phyloP scores from a whole-genome alignment of 257 asterid genomes.

The Ilex asprella region DNA sequence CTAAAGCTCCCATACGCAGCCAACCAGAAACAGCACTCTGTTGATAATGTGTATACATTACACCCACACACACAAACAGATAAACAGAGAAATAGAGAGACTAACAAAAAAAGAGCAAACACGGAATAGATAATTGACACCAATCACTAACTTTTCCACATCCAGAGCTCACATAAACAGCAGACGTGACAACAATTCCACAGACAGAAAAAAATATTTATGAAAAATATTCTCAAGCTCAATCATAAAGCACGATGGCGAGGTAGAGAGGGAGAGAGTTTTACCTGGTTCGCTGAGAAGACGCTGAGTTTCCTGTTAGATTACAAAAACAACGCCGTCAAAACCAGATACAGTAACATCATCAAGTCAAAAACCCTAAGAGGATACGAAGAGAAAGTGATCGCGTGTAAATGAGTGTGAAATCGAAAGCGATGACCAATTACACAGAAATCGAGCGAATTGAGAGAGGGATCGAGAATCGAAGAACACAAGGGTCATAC shows the following conservation, averaged over 20 bases:
- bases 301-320: constrained; percentile 45
- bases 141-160: no score
- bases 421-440: background rate
- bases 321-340: no score
- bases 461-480: constrained; percentile 37
- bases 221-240: background rate
- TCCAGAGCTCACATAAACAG: no score
- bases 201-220: background rate
- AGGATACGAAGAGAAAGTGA: no score
- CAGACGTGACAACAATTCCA: background rate
- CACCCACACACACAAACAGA: no score
- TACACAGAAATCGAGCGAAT: constrained; percentile 26
- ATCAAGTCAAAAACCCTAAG: no score
- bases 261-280: background rate
- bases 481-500: constrained; percentile 37
- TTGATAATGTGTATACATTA: no score
- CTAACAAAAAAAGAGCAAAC: background rate
- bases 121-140: background rate
- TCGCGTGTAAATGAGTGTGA: no score
- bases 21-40: no score
- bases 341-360: no score
- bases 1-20: no score
- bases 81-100: background rate
- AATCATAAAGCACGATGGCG: background rate
- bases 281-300: constrained; percentile 98